These are phyloP conservation scores for Mycosphaerella arachidis DNA, from an alignment of 2,329 filamentous ascomycete genomes.

Conservation along the genomic window DNA sequence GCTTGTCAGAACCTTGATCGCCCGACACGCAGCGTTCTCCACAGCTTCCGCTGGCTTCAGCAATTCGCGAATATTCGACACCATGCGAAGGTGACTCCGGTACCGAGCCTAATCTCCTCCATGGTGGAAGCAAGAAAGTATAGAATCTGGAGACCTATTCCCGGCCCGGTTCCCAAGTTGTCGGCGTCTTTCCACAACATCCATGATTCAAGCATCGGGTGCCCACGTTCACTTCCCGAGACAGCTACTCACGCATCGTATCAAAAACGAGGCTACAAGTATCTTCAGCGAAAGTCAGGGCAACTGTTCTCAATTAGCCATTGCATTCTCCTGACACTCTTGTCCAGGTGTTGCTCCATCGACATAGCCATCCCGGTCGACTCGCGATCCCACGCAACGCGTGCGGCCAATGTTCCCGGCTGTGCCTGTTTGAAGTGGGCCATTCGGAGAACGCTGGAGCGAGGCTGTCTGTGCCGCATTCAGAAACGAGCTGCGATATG, in stretches of 20 bases:
- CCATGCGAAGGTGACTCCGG: background rate
- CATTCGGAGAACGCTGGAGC: too few relatives aligned
- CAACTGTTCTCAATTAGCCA: background rate
- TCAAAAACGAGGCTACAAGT: background rate
- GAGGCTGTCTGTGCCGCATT: too few relatives aligned
- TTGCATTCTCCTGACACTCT: background rate
- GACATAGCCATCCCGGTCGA: background rate
- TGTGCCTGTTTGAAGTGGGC: too few relatives aligned
- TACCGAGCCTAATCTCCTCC: background rate
- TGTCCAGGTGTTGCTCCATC: background rate
- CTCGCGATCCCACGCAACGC: background rate
- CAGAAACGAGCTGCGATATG: too few relatives aligned
- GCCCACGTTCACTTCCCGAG: background rate
- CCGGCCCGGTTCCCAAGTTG: background rate
- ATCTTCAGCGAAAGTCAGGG: too few relatives aligned
- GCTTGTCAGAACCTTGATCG: slow-evolving; percentile 1
- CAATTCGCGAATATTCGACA: too few relatives aligned
- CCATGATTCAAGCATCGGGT: background rate
- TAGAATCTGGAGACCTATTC: too few relatives aligned
- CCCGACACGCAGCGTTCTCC: too few relatives aligned
- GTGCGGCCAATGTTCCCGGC: too few relatives aligned
- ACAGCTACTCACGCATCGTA: too few relatives aligned
- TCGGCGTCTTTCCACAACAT: too few relatives aligned
- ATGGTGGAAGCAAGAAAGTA: background rate
- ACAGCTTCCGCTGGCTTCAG: too few relatives aligned